Conservation (phyloP, 352 stramenopile genomes). For the Blastocystis hominis region DNA sequence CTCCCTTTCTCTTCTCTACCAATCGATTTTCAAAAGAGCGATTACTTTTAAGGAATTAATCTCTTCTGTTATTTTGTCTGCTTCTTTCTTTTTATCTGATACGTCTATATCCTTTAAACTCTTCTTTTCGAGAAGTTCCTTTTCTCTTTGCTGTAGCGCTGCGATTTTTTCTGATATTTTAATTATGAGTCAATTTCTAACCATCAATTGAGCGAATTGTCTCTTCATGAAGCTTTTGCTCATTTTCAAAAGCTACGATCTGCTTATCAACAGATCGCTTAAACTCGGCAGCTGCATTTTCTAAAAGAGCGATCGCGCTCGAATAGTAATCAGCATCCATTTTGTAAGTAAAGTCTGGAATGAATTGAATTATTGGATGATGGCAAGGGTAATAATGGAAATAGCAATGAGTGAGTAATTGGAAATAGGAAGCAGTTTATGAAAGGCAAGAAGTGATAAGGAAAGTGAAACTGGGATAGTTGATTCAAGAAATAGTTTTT, state of each 20-base stretch:
- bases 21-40: neutral
- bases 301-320: no score
- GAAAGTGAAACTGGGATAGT: no score
- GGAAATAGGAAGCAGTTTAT: no score
- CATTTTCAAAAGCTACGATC: neutral
- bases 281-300: neutral
- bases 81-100: neutral
- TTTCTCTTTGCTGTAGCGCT: neutral
- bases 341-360: no score
- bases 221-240: neutral
- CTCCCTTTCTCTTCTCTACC: neutral
- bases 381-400: no score
- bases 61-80: neutral
- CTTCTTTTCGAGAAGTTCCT: neutral
- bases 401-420: no score
- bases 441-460: no score
- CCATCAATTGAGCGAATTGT: neutral
- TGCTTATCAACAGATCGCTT: neutral
- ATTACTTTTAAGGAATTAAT: constrained; percentile 1
- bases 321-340: no score
- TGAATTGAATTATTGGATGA: no score
- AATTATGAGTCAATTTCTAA: neutral
- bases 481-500: no score
- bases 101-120: neutral
- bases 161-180: neutral